Evolutionary conservation across 2,329 filamentous ascomycete species (phyloP).

Genomic region (Arthroderma uncinatum): DNA sequence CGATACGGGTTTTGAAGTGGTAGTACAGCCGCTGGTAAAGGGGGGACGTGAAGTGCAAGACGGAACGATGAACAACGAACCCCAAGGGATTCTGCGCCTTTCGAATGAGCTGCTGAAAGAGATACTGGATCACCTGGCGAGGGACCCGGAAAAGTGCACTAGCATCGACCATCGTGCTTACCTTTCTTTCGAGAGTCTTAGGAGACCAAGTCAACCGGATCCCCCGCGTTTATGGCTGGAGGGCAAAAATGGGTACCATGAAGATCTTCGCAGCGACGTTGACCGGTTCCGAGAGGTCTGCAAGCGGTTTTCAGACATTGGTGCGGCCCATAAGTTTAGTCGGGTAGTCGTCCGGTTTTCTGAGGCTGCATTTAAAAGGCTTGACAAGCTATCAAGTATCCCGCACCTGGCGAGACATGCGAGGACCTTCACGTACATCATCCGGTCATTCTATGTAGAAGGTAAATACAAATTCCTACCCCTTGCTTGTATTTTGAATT

Average conservation of each 20-base stretch:
- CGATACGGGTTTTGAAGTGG: not conserved
- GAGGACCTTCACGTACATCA: slow-evolving; percentile 45
- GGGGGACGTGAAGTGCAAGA: not conserved
- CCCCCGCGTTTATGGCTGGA: slow-evolving; percentile 15
- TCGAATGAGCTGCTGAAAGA: slow-evolving; percentile 42
- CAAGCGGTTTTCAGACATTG: slow-evolving; percentile 39
- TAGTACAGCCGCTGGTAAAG: not conserved
- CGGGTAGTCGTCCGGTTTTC: slow-evolving; percentile 43
- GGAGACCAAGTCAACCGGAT: slow-evolving; percentile 28
- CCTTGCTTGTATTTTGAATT: slow-evolving; percentile 4
- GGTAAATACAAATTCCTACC: slow-evolving; percentile 23
- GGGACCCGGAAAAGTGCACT: slow-evolving; percentile 42
- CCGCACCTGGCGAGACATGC: slow-evolving; percentile 40
- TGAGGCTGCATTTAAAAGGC: slow-evolving; percentile 35
- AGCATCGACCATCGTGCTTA: slow-evolving; percentile 43
- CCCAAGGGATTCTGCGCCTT: slow-evolving; percentile 16
- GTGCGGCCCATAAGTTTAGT: slow-evolving; percentile 40
- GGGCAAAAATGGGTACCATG: slow-evolving; percentile 10
- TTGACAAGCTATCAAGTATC: slow-evolving; percentile 39
- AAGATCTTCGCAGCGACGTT: slow-evolving; percentile 15
- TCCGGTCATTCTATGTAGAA: slow-evolving; percentile 44
- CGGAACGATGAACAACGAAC: slow-evolving; percentile 17
- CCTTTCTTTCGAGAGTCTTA: slow-evolving; percentile 46
- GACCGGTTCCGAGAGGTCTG: slow-evolving; percentile 36
- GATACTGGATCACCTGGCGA: slow-evolving; percentile 42